Evolutionary conservation across 192 early-diverging fungal species (phyloP).

Genomic region (Linnemannia schmuckeri): DNA sequence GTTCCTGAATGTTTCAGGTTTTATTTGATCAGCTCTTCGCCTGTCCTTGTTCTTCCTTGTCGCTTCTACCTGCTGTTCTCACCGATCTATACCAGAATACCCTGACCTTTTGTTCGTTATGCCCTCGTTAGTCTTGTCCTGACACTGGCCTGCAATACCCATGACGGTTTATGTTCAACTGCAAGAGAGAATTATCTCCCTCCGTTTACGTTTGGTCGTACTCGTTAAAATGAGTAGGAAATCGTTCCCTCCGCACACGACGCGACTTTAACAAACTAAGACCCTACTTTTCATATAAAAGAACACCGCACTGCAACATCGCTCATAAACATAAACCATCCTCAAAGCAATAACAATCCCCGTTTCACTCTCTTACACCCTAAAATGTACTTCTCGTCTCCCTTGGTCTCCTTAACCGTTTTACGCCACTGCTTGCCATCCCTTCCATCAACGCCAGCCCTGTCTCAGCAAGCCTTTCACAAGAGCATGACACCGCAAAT

Average conservation of each 20-base stretch:
- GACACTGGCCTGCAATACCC: too few relatives aligned
- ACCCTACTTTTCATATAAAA: not conserved
- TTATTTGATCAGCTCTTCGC: not conserved
- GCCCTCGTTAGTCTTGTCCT: too few relatives aligned
- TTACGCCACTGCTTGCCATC: not conserved
- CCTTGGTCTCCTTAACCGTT: not conserved
- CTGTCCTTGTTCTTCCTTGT: not conserved
- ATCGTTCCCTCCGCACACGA: too few relatives aligned
- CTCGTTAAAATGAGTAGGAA: too few relatives aligned
- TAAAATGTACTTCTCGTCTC: not conserved
- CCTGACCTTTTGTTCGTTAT: too few relatives aligned
- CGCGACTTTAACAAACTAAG: not conserved
- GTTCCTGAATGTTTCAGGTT: not conserved
- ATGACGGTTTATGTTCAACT: too few relatives aligned
- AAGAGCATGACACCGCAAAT: not conserved
- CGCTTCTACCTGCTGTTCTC: not conserved
- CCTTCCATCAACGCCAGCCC: not conserved
- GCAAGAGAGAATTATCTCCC: too few relatives aligned
- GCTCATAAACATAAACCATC: too few relatives aligned
- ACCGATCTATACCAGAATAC: too few relatives aligned
- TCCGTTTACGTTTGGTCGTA: too few relatives aligned
- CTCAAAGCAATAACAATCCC: not conserved
- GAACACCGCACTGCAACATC: not conserved
- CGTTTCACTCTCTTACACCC: not conserved
- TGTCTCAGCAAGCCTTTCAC: not conserved